Percentiles rank a stretch among this genome's conserved stretches.
phyloP scores from a whole-genome alignment of 2,329 filamentous ascomycete genomes.

The Diplodia intermedia region DNA sequence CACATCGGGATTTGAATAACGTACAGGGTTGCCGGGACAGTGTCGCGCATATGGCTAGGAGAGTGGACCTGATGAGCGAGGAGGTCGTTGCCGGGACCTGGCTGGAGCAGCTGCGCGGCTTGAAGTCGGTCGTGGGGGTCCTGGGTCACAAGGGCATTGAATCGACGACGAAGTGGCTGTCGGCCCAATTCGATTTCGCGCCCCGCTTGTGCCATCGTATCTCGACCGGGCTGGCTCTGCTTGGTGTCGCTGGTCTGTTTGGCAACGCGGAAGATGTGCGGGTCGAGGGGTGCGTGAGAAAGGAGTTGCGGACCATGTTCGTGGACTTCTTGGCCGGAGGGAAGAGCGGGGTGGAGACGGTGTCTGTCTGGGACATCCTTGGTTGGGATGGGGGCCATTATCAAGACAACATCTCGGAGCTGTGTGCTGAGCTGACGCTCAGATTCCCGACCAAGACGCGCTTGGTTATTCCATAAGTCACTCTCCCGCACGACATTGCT shows the following conservation, averaged over 20 bases:
- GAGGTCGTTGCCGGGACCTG: not conserved
- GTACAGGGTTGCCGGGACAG: not conserved
- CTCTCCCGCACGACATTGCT: not conserved
- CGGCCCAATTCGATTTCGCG: accelerated
- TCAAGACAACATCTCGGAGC: not conserved
- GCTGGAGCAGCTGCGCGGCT: not conserved
- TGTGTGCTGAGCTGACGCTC: not conserved
- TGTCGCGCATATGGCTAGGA: no score
- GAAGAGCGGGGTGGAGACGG: not conserved
- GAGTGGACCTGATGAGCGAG: not conserved
- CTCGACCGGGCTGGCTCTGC: not conserved
- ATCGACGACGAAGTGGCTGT: not conserved
- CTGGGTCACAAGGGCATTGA: not conserved
- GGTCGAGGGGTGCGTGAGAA: not conserved
- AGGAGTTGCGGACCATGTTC: not conserved
- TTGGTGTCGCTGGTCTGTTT: not conserved
- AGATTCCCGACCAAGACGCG: not conserved
- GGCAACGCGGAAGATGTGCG: not conserved
- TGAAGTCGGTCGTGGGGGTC: not conserved
- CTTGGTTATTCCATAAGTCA: not conserved
- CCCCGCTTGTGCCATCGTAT: not conserved
- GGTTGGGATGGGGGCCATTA: not conserved
- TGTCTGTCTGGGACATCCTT: not conserved
- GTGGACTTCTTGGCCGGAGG: not conserved
- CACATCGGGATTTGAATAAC: not conserved